phyloP scores from a whole-genome alignment of 805 yeast species.

The Spathaspora girioi region DNA sequence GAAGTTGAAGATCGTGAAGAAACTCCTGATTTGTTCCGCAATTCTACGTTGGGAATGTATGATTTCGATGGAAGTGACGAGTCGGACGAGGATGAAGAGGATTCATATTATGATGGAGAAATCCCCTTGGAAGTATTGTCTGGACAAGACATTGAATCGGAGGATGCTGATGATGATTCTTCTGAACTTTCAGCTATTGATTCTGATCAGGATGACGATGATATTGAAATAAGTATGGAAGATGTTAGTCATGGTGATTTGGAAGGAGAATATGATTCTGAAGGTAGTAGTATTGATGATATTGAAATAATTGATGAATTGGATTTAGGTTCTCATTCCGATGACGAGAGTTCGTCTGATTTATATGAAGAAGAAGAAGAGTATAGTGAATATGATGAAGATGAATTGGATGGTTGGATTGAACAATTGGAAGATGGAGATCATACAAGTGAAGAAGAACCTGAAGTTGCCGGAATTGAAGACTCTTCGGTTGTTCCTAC shows the following conservation, averaged over 20 bases:
- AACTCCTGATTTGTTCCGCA: conserved; percentile 76
- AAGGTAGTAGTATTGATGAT: conserved; percentile 20
- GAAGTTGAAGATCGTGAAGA: conserved; percentile 60
- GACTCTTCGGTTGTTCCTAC: conserved; percentile 2
- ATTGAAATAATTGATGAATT: conserved; percentile 34
- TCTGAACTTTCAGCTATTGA: conserved; percentile 11
- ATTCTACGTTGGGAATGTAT: conserved; percentile 92
- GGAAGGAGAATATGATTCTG: conserved; percentile 10
- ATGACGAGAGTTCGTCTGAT: conserved; percentile 14
- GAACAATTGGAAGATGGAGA: conserved; percentile 33
- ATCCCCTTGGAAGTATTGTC: conserved; percentile 31
- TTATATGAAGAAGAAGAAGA: conserved; percentile 17
- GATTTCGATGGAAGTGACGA: conserved; percentile 66
- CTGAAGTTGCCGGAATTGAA: background rate
- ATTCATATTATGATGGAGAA: conserved; percentile 24
- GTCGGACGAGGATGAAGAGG: background rate
- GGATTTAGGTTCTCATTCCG: conserved; percentile 20
- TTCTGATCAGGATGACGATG: conserved; percentile 35
- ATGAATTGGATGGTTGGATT: conserved; percentile 38
- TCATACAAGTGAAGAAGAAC: conserved; percentile 2
- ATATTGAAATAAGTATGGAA: conserved; percentile 33
- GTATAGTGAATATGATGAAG: conserved; percentile 32
- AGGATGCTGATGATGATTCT: conserved; percentile 14
- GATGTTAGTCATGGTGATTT: no score
- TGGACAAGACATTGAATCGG: conserved; percentile 15